Percentiles rank a stretch among this genome's conserved stretches.
Conservation (phyloP, 768 basidiomycete species). For the Lactarius vividus region DNA sequence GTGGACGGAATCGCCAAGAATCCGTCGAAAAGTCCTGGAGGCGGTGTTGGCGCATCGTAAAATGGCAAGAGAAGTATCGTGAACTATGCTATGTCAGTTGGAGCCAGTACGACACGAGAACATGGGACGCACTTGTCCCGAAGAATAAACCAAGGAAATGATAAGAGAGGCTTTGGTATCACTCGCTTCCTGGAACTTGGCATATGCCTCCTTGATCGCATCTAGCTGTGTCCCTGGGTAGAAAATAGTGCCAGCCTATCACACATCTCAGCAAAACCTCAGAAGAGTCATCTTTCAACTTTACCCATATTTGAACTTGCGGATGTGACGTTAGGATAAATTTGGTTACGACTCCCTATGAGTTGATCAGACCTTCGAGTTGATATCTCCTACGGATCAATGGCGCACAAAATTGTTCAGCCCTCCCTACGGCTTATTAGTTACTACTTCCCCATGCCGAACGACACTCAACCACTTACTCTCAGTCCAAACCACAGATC, state of each 20-base stretch:
- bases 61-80: constrained; percentile 1
- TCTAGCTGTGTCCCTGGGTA: not conserved
- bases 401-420: constrained; percentile 9
- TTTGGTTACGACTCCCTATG: constrained; percentile 15
- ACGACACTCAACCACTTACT: not conserved
- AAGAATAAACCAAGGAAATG: not conserved
- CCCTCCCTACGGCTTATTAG: not conserved
- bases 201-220: not conserved
- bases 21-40: constrained; percentile 25
- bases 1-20: constrained; percentile 22
- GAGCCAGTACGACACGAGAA: not conserved
- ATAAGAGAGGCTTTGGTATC: not conserved
- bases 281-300: not conserved
- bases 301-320: constrained; percentile 12
- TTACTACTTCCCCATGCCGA: not conserved
- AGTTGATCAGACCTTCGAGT: not conserved
- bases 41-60: constrained; percentile 27
- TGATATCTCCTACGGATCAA: not conserved
- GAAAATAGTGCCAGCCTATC: not conserved
- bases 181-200: not conserved
- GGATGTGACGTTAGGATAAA: constrained; percentile 4
- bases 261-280: not conserved
- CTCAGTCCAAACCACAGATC: constrained; percentile 15
- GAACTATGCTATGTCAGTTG: not conserved
- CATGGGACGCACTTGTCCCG: not conserved